Conservation (phyloP, 352 stramenopile species). For the Globisporangium cystogenes region DNA sequence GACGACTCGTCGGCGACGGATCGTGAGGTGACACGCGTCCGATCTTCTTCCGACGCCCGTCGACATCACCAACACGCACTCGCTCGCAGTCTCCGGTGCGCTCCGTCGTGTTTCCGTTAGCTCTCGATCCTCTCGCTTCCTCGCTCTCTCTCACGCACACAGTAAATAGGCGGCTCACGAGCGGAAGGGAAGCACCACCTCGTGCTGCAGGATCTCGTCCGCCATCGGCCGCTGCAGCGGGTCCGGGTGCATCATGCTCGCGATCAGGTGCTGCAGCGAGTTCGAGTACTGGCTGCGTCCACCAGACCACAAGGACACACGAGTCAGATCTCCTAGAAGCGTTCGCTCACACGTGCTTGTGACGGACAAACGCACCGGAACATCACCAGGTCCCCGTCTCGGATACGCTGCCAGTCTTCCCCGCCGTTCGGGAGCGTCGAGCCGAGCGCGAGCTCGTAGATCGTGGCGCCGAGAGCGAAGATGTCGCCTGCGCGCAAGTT, state of each 20-base stretch:
- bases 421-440: conserved; percentile 56
- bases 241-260: conserved; percentile 85
- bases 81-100: too few relatives aligned
- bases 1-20: neutral
- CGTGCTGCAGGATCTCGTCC: conserved; percentile 82
- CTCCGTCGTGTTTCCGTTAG: neutral
- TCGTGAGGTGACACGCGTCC: neutral
- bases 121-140: neutral
- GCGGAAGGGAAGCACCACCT: conserved; percentile 67
- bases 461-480: conserved; percentile 79
- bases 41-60: too few relatives aligned
- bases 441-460: conserved; percentile 78
- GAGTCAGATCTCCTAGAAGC: conserved; percentile 3
- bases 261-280: conserved; percentile 81
- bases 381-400: conserved; percentile 74
- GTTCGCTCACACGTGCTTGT: neutral
- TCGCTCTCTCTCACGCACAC: neutral
- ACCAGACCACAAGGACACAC: neutral
- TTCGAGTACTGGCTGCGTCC: conserved; percentile 73
- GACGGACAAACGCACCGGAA: conserved; percentile 39
- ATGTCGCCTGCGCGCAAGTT: conserved; percentile 76
- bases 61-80: too few relatives aligned
- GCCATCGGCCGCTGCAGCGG: conserved; percentile 72
- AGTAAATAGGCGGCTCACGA: conserved; percentile 7
- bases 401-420: conserved; percentile 86